Evolutionary conservation across 2,329 filamentous ascomycete species (phyloP).

Genomic region (Talaromyces verruculosus): DNA sequence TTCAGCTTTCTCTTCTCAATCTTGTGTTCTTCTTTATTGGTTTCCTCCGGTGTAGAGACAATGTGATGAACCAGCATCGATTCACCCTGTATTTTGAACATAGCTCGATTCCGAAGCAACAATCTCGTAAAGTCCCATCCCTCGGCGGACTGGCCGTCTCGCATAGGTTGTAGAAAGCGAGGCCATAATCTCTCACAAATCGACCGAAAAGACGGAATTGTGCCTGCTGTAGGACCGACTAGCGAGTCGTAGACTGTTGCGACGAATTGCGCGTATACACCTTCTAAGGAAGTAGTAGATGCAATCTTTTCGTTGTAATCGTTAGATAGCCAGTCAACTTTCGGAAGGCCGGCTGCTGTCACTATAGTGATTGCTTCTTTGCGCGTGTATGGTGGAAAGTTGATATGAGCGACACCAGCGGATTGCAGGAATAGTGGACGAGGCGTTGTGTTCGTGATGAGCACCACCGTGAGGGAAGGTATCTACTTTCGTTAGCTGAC

Average conservation of each 20-base stretch:
- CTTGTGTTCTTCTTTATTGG: slow-evolving; percentile 5
- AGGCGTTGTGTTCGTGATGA: slow-evolving; percentile 70
- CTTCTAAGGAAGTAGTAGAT: slow-evolving; percentile 23
- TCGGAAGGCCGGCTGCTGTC: slow-evolving; percentile 52
- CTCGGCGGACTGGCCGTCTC: slow-evolving; percentile 64
- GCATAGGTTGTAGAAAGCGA: slow-evolving; percentile 75
- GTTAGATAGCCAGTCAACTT: slow-evolving; percentile 33
- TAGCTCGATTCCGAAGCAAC: slow-evolving; percentile 55
- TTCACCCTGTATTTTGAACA: slow-evolving; percentile 50
- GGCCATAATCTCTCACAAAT: slow-evolving; percentile 78
- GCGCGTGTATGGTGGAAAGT: slow-evolving; percentile 83
- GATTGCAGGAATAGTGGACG: slow-evolving; percentile 68
- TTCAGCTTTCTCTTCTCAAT: not conserved
- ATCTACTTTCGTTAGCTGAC: slow-evolving; percentile 55
- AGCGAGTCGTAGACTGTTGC: slow-evolving; percentile 85
- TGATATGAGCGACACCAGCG: slow-evolving; percentile 70
- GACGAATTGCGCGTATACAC: slow-evolving; percentile 66
- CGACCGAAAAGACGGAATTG: slow-evolving; percentile 69
- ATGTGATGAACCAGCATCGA: slow-evolving; percentile 44
- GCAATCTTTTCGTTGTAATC: slow-evolving; percentile 21
- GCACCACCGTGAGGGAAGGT: slow-evolving; percentile 71
- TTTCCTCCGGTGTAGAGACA: slow-evolving; percentile 35
- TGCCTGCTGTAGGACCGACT: slow-evolving; percentile 74
- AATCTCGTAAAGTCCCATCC: slow-evolving; percentile 82
- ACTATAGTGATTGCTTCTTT: slow-evolving; percentile 76